phyloP scores from a whole-genome alignment of 352 stramenopile species.

The Thraustotheca clavata region DNA sequence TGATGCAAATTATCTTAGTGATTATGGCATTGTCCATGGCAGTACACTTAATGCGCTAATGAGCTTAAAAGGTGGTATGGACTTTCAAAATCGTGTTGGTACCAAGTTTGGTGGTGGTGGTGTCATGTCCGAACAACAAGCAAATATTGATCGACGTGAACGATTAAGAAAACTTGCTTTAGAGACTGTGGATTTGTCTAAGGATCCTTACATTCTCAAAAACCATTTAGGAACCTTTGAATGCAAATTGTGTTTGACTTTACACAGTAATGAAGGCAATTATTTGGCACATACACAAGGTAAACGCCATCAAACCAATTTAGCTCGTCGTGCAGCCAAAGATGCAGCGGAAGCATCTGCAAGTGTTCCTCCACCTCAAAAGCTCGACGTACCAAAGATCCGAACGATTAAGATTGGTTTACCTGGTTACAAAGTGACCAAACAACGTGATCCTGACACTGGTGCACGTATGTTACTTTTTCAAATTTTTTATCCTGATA shows the following conservation, averaged over 20 bases:
- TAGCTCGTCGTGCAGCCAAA: constrained; percentile 87
- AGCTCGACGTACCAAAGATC: constrained; percentile 29
- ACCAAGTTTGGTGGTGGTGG: constrained; percentile 73
- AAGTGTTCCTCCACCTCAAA: background rate
- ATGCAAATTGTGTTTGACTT: constrained; percentile 98
- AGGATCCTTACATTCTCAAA: constrained; percentile 99
- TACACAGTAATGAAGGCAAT: constrained; percentile 99
- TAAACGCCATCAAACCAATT: constrained; percentile 97
- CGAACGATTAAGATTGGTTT: constrained; percentile 92
- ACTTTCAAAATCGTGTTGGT: constrained; percentile 80
- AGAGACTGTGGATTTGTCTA: constrained; percentile 98
- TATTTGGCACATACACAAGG: constrained; percentile 99
- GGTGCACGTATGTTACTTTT: constrained; percentile 86
- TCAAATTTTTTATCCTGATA: constrained; percentile 95
- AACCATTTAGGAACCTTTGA: constrained; percentile 99
- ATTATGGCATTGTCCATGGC: constrained; percentile 6
- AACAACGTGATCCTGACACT: constrained; percentile 83
- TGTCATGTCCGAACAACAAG: constrained; percentile 66
- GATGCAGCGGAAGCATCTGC: constrained; percentile 42
- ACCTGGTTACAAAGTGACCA: constrained; percentile 97
- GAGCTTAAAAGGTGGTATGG: constrained; percentile 34
- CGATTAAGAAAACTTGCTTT: constrained; percentile 95
- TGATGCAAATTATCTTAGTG: background rate
- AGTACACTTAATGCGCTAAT: background rate
- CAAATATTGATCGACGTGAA: constrained; percentile 92